Conservation (phyloP, 441 rosid genomes). For the Daphne laureola region DNA sequence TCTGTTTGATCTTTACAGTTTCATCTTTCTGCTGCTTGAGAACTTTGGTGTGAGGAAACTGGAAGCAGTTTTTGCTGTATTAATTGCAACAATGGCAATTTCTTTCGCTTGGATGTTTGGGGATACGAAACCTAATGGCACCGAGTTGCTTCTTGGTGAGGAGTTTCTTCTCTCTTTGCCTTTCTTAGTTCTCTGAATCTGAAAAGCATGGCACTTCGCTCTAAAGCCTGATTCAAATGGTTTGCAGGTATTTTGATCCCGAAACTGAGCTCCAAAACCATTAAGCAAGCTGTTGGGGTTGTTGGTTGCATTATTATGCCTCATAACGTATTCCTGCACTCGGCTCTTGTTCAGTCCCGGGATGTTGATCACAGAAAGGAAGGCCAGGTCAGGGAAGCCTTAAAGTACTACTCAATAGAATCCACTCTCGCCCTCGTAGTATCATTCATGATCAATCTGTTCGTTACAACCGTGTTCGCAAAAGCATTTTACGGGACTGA, state of each 20-base stretch:
- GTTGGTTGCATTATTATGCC: slow-evolving; percentile 97
- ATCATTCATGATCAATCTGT: slow-evolving; percentile 78
- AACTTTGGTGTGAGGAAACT: slow-evolving; percentile 88
- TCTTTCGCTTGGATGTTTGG: slow-evolving; percentile 97
- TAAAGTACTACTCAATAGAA: slow-evolving; percentile 79
- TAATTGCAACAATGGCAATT: slow-evolving; percentile 75
- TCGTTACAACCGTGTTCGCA: slow-evolving; percentile 83
- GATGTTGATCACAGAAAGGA: slow-evolving; percentile 52
- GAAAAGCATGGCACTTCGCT: background rate
- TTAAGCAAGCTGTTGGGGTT: slow-evolving; percentile 83
- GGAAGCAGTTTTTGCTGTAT: slow-evolving; percentile 76
- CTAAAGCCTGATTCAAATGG: background rate
- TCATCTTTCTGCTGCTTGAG: slow-evolving; percentile 82
- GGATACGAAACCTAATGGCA: slow-evolving; percentile 64
- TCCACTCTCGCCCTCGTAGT: slow-evolving; percentile 56
- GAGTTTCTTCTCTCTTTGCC: background rate
- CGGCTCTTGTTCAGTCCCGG: slow-evolving; percentile 90
- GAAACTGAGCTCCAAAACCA: slow-evolving; percentile 73
- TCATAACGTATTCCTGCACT: slow-evolving; percentile 86
- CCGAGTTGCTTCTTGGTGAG: slow-evolving; percentile 68
- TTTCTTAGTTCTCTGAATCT: background rate
- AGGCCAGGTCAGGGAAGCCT: slow-evolving; percentile 71
- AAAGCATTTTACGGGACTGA: slow-evolving; percentile 82
- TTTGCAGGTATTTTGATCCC: slow-evolving; percentile 68
- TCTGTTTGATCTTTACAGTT: slow-evolving; percentile 37